Evolutionary conservation across 371 early-diverging fungal species (phyloP), one percentile per base, ranked within the genome.

Genomic region (Rhizopus arrhizus): DNA sequence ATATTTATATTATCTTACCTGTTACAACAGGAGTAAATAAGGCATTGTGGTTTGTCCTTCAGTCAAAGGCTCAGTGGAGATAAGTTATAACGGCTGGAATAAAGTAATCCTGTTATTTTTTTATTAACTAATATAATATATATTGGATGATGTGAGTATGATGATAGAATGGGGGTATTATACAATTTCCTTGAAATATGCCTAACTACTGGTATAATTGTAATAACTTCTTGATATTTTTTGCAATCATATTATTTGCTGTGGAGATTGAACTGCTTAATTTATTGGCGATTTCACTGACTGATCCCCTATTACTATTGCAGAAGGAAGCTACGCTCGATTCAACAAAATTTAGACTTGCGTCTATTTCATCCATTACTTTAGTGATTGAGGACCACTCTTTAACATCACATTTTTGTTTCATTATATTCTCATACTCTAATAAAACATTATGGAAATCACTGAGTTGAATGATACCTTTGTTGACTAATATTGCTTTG

Each of bases 181-280:
- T 57, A 57, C 35, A 57, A 48, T 57, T 48, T 57, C 4, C 57
- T 48, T 57, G 35, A 57, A 57, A 57, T 53, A 16, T 54, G 31
- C 13, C 29, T 41, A 55, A 8, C 50, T 58, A 49, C 41, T 58
- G 12, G 48, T 56, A 56, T 56, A 56, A 56, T 35, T 56, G 47
- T 47, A 56, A 46, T 56, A 47, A 46, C 28, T 56, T 56, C 50
- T 58, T 59, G 34, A 51, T 43, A 59, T 59, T 51, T 59, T 59
- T 59, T 59, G 52, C 50, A 51, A 51, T 59, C 59, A 51, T 59
- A 59, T 50, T 42, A 59, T 59, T 59, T 11, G 59, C 59, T 59
- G 59, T 51, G 41, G 51, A 59, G 42, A 59, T 59, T 22, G 52
- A 51, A 51, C 59, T 59, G 59, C 59, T 59, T 51, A 59, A 34